Base-by-base conservation (phyloP, 345 rosid genomes). In the Capsella bursapastoris region DNA sequence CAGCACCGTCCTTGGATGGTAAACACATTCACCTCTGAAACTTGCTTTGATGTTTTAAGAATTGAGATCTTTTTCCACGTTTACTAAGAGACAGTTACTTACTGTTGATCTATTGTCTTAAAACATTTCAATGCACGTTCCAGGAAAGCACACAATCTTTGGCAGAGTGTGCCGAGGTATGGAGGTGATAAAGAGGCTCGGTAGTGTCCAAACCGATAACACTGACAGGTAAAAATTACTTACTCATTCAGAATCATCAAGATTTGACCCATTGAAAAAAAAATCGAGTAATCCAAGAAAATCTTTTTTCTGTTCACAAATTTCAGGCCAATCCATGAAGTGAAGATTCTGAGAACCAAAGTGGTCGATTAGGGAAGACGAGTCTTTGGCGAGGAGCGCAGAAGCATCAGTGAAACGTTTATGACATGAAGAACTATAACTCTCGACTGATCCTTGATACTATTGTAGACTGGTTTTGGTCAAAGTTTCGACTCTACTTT, bases 171-270 rank as follows among this genome's bases (percentile, higher is more conserved):
- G 90, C 50, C 78, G 82, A 3, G 99, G 99, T 73, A 90, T 92
- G 97, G 98, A 95, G 74, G 89, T 95, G 60, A 84, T 90, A 82
- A 92, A 95, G 83, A 92, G 97, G 74, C 97, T 95, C 4, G 98
- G 98, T 64, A 95, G 92, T 57, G 84, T 95, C 78, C 99, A 95
- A 85, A 92, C 98, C 32, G 92, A 95, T 86, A 92, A 88, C 61
- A 93, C 84, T 44, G 99, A 95, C 76, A 86, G 96, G 99, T 95
- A 68, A 79, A 57, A 5, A 13, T 37, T 8, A 50, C 28, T 57
- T 29, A n/a, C 55, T 49, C 56, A 7, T 15, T 37, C 3, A 1
- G 3, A 29, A 13, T 40, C 25, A 25, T 37, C 13, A 15, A 57
- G 66, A 37, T 8, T 58, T 8, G 4, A 13, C 9, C 51, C 16